Evolutionary conservation across 2,329 filamentous ascomycete genomes (phyloP), one percentile per base, ranked within the genome.

Genomic region (Fusarium sp.): DNA sequence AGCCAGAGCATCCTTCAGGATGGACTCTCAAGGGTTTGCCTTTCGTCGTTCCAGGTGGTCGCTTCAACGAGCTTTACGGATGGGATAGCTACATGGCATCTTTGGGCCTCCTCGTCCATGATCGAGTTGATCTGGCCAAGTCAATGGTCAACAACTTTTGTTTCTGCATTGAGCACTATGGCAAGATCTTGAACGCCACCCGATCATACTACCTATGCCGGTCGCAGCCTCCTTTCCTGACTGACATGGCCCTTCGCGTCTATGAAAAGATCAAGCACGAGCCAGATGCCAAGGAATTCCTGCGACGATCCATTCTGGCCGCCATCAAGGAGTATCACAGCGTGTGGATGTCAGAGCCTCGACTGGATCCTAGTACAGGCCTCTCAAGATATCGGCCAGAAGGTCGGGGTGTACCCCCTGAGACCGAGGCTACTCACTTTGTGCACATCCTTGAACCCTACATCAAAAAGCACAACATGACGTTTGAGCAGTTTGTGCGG

Each of bases 61-160:
- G 95, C 27, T 99, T 99, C 87, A 99, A 99, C 76, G 95, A 99
- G 76, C 79, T 99, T 19, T 99, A 99, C 73, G 94, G 94, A 42
- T 99, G 95, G 95, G 95, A 99, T 77, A 97, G 93, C 74, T 99
- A 98, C 80, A 98, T 99, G 93, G 92, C 94, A 75, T 95, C 94
- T 6, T 82, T 98, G 4, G 95, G 95, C 15, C 83, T 99, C 55
- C 80, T 98, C 56, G 86, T 92, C 68, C 92, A 94, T 72, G 91
- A 95, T 72, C 88, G 91, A 56, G 87, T 92, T 19, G 88, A 97
- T 70, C 80, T 98, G 51, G 93, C 93, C 66, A 97, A 97, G 79
- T 85, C 89, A 45, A 98, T 99, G 92, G 93, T 98, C 47, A 82
- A 86, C 69, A 96, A 99, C 79, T 98, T 98, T 76, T 96, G 92